These are phyloP conservation scores for Mucor sp. DNA, from an alignment of 371 early-diverging fungal species.

Conservation along the genomic window DNA sequence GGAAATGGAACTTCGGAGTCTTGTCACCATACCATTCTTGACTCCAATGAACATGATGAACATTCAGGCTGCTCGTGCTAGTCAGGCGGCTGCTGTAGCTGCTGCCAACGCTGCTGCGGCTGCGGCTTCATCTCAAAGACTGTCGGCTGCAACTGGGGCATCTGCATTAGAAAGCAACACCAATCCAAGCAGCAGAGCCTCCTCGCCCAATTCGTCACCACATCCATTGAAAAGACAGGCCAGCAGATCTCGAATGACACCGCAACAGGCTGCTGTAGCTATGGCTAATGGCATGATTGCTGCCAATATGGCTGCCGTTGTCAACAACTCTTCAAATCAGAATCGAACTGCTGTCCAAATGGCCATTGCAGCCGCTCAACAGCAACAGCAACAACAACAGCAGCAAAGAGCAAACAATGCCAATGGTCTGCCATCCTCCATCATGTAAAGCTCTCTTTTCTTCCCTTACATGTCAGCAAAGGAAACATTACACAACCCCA, in stretches of 20 bases:
- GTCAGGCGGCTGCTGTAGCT: conserved; percentile 7
- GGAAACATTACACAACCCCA: neutral
- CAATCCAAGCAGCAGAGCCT: conserved; percentile 18
- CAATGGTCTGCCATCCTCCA: conserved; percentile 1
- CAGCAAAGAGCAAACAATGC: neutral
- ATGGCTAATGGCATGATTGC: conserved; percentile 49
- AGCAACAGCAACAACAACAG: conserved; percentile 16
- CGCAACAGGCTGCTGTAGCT: conserved; percentile 43
- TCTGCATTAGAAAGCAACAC: conserved; percentile 1
- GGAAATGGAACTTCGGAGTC: conserved; percentile 53
- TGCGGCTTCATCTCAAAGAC: conserved; percentile 17
- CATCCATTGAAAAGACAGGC: conserved; percentile 40
- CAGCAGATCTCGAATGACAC: conserved; percentile 38
- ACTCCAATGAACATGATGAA: conserved; percentile 42
- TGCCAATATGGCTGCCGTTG: conserved; percentile 44
- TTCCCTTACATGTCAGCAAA: neutral
- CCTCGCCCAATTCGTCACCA: conserved; percentile 22
- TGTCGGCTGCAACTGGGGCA: conserved; percentile 19
- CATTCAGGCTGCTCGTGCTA: conserved; percentile 18
- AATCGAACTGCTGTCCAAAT: conserved; percentile 36
- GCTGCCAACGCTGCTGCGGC: conserved; percentile 7
- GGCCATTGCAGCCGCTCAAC: conserved; percentile 15
- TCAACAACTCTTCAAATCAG: conserved; percentile 27
- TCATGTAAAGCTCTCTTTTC: neutral
- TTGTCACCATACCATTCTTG: conserved; percentile 39